Percentiles rank a stretch among this genome's conserved stretches.
phyloP scores from a whole-genome alignment of 306 rosid genomes.

The Sicyos edulis region DNA sequence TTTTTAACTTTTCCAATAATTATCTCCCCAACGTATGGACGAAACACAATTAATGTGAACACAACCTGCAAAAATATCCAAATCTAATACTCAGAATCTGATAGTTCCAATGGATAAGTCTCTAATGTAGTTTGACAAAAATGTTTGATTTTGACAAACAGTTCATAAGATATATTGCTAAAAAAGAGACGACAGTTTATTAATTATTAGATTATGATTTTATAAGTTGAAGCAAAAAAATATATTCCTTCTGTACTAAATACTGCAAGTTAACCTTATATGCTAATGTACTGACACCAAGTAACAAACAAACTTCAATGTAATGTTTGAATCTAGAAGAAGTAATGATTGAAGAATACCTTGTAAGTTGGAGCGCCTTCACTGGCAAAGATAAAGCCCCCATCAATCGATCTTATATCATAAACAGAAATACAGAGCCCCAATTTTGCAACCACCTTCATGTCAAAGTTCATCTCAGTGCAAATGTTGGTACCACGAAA shows the following conservation, averaged over 20 bases:
- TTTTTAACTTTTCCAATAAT: conserved; percentile 52
- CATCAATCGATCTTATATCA: conserved; percentile 60
- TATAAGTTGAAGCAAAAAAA: not conserved
- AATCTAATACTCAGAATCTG: not conserved
- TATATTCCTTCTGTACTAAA: not conserved
- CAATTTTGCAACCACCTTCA: conserved; percentile 66
- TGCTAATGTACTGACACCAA: not conserved
- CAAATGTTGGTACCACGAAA: not conserved
- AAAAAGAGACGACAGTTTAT: not conserved
- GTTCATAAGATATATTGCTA: not conserved
- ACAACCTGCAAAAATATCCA: conserved; percentile 41
- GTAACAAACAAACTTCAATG: conserved; percentile 2
- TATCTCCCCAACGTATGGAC: conserved; percentile 71
- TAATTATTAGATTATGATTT: not conserved
- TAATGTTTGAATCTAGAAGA: conserved; percentile 1
- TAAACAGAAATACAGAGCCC: conserved; percentile 76
- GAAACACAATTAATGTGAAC: conserved; percentile 60
- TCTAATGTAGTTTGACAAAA: not conserved
- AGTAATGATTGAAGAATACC: conserved; percentile 32
- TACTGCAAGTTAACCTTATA: no score
- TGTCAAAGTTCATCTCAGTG: conserved; percentile 24
- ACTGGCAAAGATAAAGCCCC: conserved; percentile 59
- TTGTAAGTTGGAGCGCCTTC: conserved; percentile 74
- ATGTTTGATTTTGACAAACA: not conserved
- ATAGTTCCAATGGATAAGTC: conserved; percentile 3